phyloP scores from a whole-genome alignment of 1,139 yeast genomes.

The Taphrina communis region DNA sequence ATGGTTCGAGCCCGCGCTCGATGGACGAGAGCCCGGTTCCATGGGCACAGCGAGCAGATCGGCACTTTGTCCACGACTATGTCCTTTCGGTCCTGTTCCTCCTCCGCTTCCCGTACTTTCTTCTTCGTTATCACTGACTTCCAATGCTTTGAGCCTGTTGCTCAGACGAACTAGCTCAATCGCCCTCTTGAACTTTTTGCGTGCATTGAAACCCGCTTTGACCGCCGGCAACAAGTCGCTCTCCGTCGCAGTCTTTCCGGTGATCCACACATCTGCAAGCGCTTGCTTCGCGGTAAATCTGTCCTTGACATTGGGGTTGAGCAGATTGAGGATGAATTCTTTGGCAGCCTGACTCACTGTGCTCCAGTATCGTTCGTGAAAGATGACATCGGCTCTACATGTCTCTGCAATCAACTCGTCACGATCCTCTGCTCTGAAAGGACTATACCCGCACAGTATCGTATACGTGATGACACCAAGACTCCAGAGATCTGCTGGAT shows the following conservation, averaged over 20 bases:
- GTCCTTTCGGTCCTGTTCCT: slow-evolving; percentile 29
- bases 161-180: slow-evolving; percentile 78
- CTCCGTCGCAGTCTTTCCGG: slow-evolving; percentile 55
- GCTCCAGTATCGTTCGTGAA: slow-evolving; percentile 88
- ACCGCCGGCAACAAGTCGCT: slow-evolving; percentile 74
- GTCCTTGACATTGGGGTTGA: slow-evolving; percentile 66
- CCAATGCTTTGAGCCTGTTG: slow-evolving; percentile 72
- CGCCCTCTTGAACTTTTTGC: slow-evolving; percentile 82
- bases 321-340: slow-evolving; percentile 68
- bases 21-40: slow-evolving; percentile 11
- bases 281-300: slow-evolving; percentile 73
- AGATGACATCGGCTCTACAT: slow-evolving; percentile 53
- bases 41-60: slow-evolving; percentile 29
- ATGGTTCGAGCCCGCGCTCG: slow-evolving; percentile 18
- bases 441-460: slow-evolving; percentile 87
- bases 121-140: slow-evolving; percentile 59
- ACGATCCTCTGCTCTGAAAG: slow-evolving; percentile 84
- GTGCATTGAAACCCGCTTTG: slow-evolving; percentile 79
- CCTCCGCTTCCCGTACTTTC: slow-evolving; percentile 56
- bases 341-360: slow-evolving; percentile 77
- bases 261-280: slow-evolving; percentile 73
- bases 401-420: slow-evolving; percentile 55
- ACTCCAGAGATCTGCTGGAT: slow-evolving; percentile 93
- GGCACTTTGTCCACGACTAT: slow-evolving; percentile 40
- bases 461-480: slow-evolving; percentile 91